These are phyloP conservation scores for Boletus pseudo-olivaceus DNA, from an alignment of 768 basidiomycete species.

Conservation along the genomic window DNA sequence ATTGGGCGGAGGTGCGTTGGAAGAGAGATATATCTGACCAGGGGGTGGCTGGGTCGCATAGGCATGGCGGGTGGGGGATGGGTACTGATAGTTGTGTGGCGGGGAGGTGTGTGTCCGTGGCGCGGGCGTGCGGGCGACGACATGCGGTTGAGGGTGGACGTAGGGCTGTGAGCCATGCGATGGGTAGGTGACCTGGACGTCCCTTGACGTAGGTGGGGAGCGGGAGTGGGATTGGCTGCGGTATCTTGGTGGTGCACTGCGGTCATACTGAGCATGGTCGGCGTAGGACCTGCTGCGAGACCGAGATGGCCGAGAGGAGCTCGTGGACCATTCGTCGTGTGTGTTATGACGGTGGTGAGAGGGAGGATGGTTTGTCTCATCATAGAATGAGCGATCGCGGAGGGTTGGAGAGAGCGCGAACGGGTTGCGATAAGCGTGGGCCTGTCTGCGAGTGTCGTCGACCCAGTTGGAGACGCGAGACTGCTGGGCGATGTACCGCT, in stretches of 20 bases:
- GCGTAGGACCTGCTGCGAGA: conserved; percentile 22
- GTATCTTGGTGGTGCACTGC: conserved; percentile 12
- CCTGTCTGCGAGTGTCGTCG: conserved; percentile 35
- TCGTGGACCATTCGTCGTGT: conserved; percentile 18
- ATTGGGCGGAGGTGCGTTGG: conserved; percentile 13
- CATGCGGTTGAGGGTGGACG: conserved; percentile 18
- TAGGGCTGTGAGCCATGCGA: conserved; percentile 9
- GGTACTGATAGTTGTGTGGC: conserved; percentile 18
- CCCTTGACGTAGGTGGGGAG: conserved; percentile 14
- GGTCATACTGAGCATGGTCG: conserved; percentile 22
- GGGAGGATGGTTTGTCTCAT: conserved; percentile 5
- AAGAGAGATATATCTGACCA: conserved; percentile 23
- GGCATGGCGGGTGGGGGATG: conserved; percentile 13
- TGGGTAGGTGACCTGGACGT: conserved; percentile 17
- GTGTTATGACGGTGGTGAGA: background rate
- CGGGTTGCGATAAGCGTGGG: conserved; percentile 27
- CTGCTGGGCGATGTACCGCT: conserved; percentile 46
- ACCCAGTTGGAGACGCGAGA: conserved; percentile 51
- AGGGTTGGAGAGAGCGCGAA: conserved; percentile 28
- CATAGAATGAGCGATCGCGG: conserved; percentile 32
- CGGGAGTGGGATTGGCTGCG: conserved; percentile 28
- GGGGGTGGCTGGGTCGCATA: conserved; percentile 28
- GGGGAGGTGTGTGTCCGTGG: conserved; percentile 19
- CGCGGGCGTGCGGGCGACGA: conserved; percentile 9
- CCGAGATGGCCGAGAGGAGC: conserved; percentile 24